Evolutionary conservation across 2,329 filamentous ascomycete genomes (phyloP), one percentile per base, ranked within the genome.

Genomic region (Lecanosticta acicola): DNA sequence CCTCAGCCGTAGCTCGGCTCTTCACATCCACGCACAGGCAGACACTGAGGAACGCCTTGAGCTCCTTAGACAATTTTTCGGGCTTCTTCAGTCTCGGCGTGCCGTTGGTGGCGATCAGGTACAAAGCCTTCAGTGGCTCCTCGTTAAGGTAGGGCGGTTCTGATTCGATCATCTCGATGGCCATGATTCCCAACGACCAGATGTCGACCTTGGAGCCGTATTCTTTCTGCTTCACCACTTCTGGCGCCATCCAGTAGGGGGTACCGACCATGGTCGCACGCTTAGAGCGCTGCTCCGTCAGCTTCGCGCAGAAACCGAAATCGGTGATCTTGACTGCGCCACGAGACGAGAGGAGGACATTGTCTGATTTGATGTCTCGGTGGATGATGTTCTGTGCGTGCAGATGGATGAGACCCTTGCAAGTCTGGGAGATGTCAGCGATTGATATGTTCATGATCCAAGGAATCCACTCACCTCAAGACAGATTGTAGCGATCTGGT

Each of bases 241-340:
- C 93, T 32, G 93, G 93, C 7, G 93, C 93, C 93, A 98, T 98
- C 93, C 93, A 98, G 76, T 97, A 98, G 13, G 93, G 93, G 26
- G 93, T 98, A 55, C 93, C 93, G 45, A 98, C 93, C 93, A 98
- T 97, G 48, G 93, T 98, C 35, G 91, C 90, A 68, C 93, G 90
- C 77, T 98, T 97, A 59, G 81, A 93, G 71, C 94, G 94, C 55
- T 89, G 84, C 66, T 97, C 93, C 29, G 91, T 97, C 51, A 98
- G 85, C 74, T 97, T 97, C 66, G 93, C 93, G 67, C 90, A 97
- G 78, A 98, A 97, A 57, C 93, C 93, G 65, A 98, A 98, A 80
- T 98, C 93, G 59, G 93, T 90, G 93, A 62, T 66, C 55, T 98
- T 98, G 69, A 98, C 91, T 63, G 95, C 93, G 59, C 93, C 93